A percentile compares a stretch with the other conserved stretches of the same genome.
These are phyloP conservation scores for Larix kaempferi DNA, from an alignment of 75 land plant species.

Conservation along the genomic window DNA sequence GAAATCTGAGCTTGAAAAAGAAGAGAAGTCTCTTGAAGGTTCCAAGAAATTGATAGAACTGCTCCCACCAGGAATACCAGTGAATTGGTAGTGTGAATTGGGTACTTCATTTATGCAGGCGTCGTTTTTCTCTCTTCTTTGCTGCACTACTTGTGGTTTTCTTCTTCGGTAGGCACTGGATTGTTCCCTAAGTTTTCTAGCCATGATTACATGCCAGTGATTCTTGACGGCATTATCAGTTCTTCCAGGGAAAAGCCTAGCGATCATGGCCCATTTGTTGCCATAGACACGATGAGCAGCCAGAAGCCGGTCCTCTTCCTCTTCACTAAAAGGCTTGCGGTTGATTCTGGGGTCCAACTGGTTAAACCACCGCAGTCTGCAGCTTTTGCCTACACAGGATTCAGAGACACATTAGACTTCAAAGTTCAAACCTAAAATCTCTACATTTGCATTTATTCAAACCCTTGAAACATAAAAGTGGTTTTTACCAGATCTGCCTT, in stretches of 20 bases:
- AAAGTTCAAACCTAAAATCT: too few species aligned
- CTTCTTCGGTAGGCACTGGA: conserved; percentile 26
- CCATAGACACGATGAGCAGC: conserved; percentile 59
- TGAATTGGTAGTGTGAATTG: conserved; percentile 1
- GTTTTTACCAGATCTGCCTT: conserved; percentile 65
- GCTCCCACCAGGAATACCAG: not conserved
- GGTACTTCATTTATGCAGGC: not conserved
- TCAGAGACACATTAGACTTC: too few species aligned
- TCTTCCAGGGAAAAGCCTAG: conserved; percentile 53
- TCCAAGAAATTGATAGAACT: not conserved
- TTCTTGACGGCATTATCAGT: conserved; percentile 63
- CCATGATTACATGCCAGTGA: conserved; percentile 66
- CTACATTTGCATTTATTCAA: too few species aligned
- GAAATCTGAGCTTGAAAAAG: not conserved
- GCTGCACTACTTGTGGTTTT: conserved; percentile 6
- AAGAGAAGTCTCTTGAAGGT: not conserved
- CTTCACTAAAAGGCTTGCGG: conserved; percentile 56
- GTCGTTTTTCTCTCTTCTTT: not conserved
- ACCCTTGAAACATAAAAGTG: not conserved
- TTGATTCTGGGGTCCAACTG: conserved; percentile 73
- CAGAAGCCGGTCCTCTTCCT: conserved; percentile 61
- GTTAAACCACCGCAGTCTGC: conserved; percentile 65
- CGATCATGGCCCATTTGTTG: conserved; percentile 61
- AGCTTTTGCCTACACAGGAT: conserved; percentile 35
- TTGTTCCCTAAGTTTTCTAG: conserved; percentile 42